Percentiles rank a stretch among this genome's conserved stretches.
phyloP scores from a whole-genome alignment of 805 yeast species.

The Ogataea ganodermae region DNA sequence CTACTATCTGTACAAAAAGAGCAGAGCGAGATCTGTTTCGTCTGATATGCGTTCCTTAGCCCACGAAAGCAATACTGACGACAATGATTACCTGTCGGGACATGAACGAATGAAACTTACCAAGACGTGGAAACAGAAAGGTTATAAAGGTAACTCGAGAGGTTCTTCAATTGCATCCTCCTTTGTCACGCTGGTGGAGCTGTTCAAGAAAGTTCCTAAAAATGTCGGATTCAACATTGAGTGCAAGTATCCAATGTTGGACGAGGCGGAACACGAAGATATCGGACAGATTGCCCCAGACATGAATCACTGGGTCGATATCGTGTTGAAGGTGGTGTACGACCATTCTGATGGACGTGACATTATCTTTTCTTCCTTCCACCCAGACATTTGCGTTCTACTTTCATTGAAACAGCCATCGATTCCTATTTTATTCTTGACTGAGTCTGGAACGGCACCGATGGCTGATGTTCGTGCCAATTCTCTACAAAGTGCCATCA shows the following conservation, averaged over 20 bases:
- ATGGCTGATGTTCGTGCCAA: slow-evolving; percentile 92
- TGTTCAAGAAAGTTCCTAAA: slow-evolving; percentile 77
- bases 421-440: slow-evolving; percentile 84
- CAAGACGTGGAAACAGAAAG: slow-evolving; percentile 82
- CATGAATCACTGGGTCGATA: slow-evolving; percentile 85
- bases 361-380: slow-evolving; percentile 87
- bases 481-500: slow-evolving; percentile 84
- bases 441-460: slow-evolving; percentile 80
- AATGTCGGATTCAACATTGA: slow-evolving; percentile 93
- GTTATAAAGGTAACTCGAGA: slow-evolving; percentile 89
- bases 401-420: slow-evolving; percentile 90
- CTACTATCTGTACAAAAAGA: slow-evolving; percentile 29
- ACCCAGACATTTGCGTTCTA: slow-evolving; percentile 88
- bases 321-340: slow-evolving; percentile 76
- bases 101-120: slow-evolving; percentile 78
- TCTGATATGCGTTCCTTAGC: slow-evolving; percentile 11
- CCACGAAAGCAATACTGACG: slow-evolving; percentile 7
- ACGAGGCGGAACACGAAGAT: slow-evolving; percentile 86
- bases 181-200: slow-evolving; percentile 84
- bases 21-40: slow-evolving; percentile 42
- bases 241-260: slow-evolving; percentile 92
- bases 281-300: slow-evolving; percentile 85
- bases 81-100: slow-evolving; percentile 41
- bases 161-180: slow-evolving; percentile 90
- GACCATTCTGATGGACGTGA: slow-evolving; percentile 80